Percentiles rank a stretch among this genome's conserved stretches.
These are phyloP conservation scores for Magnusiomyces magnusii DNA, from an alignment of 1,139 yeast species.

Conservation along the genomic window DNA sequence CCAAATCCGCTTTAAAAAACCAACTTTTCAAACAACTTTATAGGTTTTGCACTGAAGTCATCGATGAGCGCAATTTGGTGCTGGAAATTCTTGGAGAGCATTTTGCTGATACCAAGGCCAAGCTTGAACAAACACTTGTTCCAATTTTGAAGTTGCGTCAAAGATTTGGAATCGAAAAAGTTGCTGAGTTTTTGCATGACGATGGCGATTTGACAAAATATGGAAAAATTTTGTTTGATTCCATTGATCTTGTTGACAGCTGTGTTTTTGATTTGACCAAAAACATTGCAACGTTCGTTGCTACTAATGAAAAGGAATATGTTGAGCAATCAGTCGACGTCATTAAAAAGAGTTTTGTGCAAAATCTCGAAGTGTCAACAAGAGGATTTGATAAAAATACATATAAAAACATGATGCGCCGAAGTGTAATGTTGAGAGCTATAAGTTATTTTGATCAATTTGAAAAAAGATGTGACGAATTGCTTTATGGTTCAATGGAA, in stretches of 20 bases:
- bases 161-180: neutral
- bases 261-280: neutral
- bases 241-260: neutral
- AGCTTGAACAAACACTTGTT: neutral
- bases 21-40: neutral
- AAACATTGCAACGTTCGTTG: neutral
- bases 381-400: neutral
- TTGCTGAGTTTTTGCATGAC: neutral
- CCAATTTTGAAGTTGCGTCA: neutral
- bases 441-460: too few species aligned
- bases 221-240: neutral
- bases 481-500: neutral
- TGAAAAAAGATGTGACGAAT: neutral
- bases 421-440: neutral
- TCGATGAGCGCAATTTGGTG: neutral
- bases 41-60: neutral
- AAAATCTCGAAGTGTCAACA: neutral
- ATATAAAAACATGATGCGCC: neutral
- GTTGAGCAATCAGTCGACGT: neutral
- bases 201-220: neutral
- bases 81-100: neutral
- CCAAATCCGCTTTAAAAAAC: neutral
- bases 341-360: neutral
- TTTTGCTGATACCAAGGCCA: neutral
- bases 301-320: neutral